These are phyloP conservation scores for Myxozyma neglecta DNA, from an alignment of 805 yeast species.

Conservation along the genomic window DNA sequence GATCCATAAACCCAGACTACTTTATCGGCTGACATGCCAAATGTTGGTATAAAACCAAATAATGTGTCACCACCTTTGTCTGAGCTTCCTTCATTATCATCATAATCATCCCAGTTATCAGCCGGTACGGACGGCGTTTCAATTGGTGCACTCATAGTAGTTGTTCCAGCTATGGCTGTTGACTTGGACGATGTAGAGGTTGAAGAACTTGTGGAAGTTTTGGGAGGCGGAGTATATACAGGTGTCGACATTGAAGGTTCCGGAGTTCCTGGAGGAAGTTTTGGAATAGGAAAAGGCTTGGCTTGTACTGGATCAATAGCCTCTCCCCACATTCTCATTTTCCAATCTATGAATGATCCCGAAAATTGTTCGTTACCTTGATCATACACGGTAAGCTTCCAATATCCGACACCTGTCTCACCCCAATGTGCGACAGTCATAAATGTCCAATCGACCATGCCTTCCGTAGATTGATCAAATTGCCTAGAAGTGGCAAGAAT, in stretches of 20 bases:
- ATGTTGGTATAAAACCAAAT: conserved; percentile 37
- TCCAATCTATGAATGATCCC: conserved; percentile 62
- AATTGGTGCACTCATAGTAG: conserved; percentile 13
- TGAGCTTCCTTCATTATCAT: conserved; percentile 11
- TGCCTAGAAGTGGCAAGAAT: conserved; percentile 68
- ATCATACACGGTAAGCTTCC: conserved; percentile 66
- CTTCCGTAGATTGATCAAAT: conserved; percentile 55
- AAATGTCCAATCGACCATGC: conserved; percentile 83
- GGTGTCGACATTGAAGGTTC: conserved; percentile 27
- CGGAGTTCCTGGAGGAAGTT: conserved; percentile 23
- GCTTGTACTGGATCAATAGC: conserved; percentile 64
- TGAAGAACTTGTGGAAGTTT: conserved; percentile 16
- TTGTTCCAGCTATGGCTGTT: conserved; percentile 13
- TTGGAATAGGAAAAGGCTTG: conserved; percentile 51
- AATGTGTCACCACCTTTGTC: conserved; percentile 2
- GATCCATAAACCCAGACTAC: conserved; percentile 41
- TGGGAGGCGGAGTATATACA: conserved; percentile 25
- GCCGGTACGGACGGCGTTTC: conserved; percentile 3
- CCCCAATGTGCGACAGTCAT: conserved; percentile 99
- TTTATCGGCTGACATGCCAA: conserved; percentile 37
- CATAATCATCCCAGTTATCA: conserved; percentile 7
- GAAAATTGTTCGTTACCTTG: conserved; percentile 33
- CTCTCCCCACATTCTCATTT: conserved; percentile 80
- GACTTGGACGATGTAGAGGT: conserved; percentile 9
- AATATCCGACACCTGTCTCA: conserved; percentile 71